Evolutionary conservation across 441 rosid genomes (phyloP).

Genomic region (Gossypium trilobum): DNA sequence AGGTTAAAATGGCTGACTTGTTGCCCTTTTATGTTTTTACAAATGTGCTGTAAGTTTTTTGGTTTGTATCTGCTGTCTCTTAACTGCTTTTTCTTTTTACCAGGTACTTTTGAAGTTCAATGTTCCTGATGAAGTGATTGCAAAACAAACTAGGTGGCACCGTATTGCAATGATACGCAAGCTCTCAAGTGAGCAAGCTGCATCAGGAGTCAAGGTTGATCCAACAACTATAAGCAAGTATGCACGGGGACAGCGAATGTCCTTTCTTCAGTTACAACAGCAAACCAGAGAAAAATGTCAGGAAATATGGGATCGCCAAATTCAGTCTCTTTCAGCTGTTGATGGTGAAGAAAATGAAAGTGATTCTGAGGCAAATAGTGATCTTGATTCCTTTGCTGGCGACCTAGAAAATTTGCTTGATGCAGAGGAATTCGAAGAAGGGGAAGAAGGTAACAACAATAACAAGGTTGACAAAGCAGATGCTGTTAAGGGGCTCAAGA

Average conservation of each 20-base stretch:
- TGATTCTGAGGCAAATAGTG: conserved; percentile 92
- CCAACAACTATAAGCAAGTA: conserved; percentile 88
- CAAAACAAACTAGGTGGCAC: conserved; percentile 97
- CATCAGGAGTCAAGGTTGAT: conserved; percentile 92
- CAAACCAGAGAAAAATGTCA: conserved; percentile 98
- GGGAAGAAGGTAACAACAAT: conserved; percentile 56
- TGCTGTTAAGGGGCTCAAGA: conserved; percentile 83
- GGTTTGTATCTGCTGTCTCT: conserved; percentile 2
- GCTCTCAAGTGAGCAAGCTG: conserved; percentile 98
- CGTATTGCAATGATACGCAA: conserved; percentile 99
- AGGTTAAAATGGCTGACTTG: neutral
- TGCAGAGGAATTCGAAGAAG: conserved; percentile 87
- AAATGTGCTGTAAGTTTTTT: neutral
- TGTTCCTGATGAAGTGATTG: conserved; percentile 81
- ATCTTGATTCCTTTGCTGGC: conserved; percentile 96
- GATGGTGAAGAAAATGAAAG: conserved; percentile 87
- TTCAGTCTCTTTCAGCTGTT: conserved; percentile 69
- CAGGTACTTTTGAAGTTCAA: conserved; percentile 94
- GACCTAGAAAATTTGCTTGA: conserved; percentile 96
- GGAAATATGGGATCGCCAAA: conserved; percentile 97
- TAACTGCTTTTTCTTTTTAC: conserved; percentile 12
- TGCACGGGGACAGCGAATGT: conserved; percentile 99
- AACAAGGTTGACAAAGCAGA: conserved; percentile 66
- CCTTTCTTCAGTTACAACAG: conserved; percentile 95
- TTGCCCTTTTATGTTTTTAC: neutral